Evolutionary conservation across 257 asterid species (phyloP), one percentile per base, ranked within the genome.

Genomic region (Schizonepeta tenuifolia): DNA sequence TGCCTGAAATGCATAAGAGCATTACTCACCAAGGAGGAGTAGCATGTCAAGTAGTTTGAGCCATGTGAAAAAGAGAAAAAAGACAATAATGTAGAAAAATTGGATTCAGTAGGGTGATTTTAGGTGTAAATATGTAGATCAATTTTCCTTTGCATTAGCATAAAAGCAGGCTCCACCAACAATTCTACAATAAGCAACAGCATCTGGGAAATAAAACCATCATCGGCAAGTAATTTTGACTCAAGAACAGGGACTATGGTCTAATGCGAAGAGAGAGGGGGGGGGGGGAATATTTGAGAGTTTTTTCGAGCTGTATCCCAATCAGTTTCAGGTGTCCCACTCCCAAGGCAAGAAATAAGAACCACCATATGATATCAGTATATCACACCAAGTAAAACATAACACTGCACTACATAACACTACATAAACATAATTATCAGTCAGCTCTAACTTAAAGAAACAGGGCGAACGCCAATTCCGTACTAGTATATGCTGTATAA

Each of bases 1-100:
- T 78, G 67, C 99, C 99, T 94, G 83, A 80, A 79, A 75, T 68
- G 64, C 75, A 77, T 26, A 77, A 69, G 51, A 67, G 60, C 46
- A 63, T 24, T 73, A 79, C 43, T 51, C 67, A 73, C 40, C 26
- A 36, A 35, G 54, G 70, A 80, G 77, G 62, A 72, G 70, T 75
- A 40, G 66, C 63, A 35, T 49, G 61, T 31, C 62, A 75, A 65
- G 40, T 56, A 72, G 63, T 69, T 49, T 59, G 50, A 59, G 67
- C 53, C 62, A 73, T 51, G 61, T 35, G 67, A 56, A 65, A 74
- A 72, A 43, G 38, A 74, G 60, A 78, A 59, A 35, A 22, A 64
- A 64, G 60, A 59, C 15, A 58, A 35, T 26, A 55, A 40, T 55
- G 31, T 47, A 38, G 49, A 70, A 54, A 73, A 56, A 44, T 63